These are phyloP conservation scores for Silene noctiflora DNA, from an alignment of 179 eudicot genomes.

Conservation along the genomic window DNA sequence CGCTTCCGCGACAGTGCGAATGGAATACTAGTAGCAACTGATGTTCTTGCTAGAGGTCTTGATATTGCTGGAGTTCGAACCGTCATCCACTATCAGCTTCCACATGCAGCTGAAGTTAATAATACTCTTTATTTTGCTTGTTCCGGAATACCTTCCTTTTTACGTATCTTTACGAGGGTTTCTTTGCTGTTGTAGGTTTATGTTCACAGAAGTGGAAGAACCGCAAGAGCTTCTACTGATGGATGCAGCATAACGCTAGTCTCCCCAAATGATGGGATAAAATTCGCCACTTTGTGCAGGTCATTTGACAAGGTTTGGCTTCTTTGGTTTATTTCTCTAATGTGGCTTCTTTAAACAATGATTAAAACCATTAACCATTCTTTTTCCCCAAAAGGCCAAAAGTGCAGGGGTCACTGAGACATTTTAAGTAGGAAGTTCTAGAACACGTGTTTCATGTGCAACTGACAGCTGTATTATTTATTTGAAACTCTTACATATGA, in stretches of 20 bases:
- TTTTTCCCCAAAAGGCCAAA: neutral
- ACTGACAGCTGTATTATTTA: neutral
- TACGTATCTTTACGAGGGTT: constrained; percentile 1
- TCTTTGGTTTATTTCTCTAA: neutral
- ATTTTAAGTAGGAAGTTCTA: neutral
- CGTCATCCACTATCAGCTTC: constrained; percentile 95
- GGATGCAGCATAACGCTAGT: constrained; percentile 85
- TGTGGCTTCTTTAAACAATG: neutral
- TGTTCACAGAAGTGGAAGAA: constrained; percentile 97
- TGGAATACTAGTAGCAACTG: constrained; percentile 81
- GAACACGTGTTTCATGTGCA: neutral
- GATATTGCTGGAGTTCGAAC: constrained; percentile 92
- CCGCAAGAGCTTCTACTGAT: constrained; percentile 86
- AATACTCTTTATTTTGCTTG: neutral
- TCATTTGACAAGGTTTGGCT: constrained; percentile 72
- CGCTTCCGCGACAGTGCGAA: constrained; percentile 78
- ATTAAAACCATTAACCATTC: neutral
- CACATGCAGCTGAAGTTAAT: constrained; percentile 87
- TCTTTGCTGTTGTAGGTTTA: constrained; percentile 53
- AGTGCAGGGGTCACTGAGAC: neutral
- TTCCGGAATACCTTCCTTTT: neutral
- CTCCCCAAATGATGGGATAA: constrained; percentile 76
- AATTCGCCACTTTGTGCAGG: constrained; percentile 77
- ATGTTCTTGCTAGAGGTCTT: constrained; percentile 94
- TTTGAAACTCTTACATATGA: neutral